Conservation (phyloP, 805 yeast genomes). For the Metschnikowia similis region DNA sequence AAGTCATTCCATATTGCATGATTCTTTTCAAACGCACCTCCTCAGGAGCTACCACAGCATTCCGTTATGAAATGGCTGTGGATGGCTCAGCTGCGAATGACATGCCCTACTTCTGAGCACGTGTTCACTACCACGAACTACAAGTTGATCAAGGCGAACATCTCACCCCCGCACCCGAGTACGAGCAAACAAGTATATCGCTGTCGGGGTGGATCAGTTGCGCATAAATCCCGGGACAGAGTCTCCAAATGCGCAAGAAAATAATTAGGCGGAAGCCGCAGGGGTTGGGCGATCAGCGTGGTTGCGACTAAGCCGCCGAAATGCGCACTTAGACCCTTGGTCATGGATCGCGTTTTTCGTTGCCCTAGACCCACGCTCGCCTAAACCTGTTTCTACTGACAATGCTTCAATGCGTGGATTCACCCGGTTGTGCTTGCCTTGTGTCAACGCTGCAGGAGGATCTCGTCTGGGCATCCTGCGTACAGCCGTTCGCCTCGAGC, state of each 20-base stretch:
- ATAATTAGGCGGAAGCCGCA: neutral
- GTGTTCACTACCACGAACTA: too few relatives aligned
- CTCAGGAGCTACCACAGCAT: neutral
- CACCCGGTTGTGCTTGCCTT: neutral
- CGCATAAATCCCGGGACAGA: neutral
- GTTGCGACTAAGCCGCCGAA: neutral
- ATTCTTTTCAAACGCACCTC: neutral
- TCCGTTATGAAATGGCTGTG: neutral
- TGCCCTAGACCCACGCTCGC: neutral
- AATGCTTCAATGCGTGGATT: neutral
- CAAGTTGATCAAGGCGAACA: neutral
- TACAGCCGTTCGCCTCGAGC: constrained; percentile 1
- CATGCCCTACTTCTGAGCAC: neutral
- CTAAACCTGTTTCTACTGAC: neutral
- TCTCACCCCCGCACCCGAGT: neutral
- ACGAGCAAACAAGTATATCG: too few relatives aligned
- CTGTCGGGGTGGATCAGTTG: neutral
- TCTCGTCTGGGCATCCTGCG: neutral
- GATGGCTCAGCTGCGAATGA: neutral
- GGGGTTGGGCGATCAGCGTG: neutral
- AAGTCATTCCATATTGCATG: neutral
- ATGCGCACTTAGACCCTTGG: neutral
- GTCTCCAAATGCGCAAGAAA: neutral
- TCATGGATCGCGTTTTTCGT: neutral
- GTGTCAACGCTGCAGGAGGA: neutral